Evolutionary conservation across 768 basidiomycete genomes (phyloP), one percentile per base, ranked within the genome.

Genomic region (Mrakia blollopis): DNA sequence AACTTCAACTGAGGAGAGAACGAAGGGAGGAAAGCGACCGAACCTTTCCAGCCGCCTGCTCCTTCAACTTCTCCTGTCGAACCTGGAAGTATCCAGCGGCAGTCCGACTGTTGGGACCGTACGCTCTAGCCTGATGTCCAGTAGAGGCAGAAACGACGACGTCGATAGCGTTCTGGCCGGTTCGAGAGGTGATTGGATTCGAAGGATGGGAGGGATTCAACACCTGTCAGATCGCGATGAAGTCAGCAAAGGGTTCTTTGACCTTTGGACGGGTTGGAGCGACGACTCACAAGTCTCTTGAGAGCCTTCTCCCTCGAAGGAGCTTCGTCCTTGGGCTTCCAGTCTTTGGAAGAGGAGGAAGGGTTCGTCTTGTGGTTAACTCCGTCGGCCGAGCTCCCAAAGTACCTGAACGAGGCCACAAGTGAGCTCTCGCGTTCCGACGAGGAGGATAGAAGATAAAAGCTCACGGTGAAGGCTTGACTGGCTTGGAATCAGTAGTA

Each of bases 1-100:
- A n/a, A 37, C 6, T 21, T 0, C 37, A 1, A 11, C 0, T 6
- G 14, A 28, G 8, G 25, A 9, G 8, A 2, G 14, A 28, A 37
- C 30, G 23, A 16, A 62, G 1, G 14, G n/a, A n/a, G 25, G 23
- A 23, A 39, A 21, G 10, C n/a, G 28, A 37, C 14, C 74, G 50
- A 11, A 75, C 74, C 54, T 76, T 76, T 6, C 32, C 23, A 16
- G 57, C 75, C 0, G 35, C 68, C 39, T 76, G 75, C 39, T 60
- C 61, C 54, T 70, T 61, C 11, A 76, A 21, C 69, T 71, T 76
- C 21, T 50, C 50, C 65, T 71, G 60, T 18, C 68, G 54, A 23
- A 18, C 39, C 3, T 47, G 41, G 23, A 71, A 61, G 61, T 76
- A 76, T 13, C n/a, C 41, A n/a, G 25, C 39, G 13, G 37, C 35